Conservation (phyloP, 2,329 filamentous ascomycete species). For the Gnomoniopsis sp. region DNA sequence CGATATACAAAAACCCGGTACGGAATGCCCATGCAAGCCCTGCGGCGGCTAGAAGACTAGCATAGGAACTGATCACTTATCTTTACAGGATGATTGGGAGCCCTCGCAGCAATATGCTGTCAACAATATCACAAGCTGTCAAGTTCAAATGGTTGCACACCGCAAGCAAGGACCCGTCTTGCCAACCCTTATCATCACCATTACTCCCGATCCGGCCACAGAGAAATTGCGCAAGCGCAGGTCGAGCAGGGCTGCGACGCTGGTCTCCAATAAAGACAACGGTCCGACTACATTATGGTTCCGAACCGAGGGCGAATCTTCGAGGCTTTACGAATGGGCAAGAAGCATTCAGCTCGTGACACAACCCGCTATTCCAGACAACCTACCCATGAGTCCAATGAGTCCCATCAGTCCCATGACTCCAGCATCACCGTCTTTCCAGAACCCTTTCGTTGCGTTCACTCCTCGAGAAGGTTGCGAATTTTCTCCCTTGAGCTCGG, state of each 20-base stretch:
- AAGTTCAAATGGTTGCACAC: slow-evolving; percentile 56
- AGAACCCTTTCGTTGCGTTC: slow-evolving; percentile 47
- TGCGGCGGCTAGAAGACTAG: not conserved
- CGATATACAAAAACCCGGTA: slow-evolving; percentile 46
- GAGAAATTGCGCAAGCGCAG: slow-evolving; percentile 63
- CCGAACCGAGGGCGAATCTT: slow-evolving; percentile 38
- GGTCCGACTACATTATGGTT: slow-evolving; percentile 52
- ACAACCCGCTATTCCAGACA: slow-evolving; percentile 37
- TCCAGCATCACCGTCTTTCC: slow-evolving; percentile 51
- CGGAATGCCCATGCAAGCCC: not conserved
- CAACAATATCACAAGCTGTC: slow-evolving; percentile 51
- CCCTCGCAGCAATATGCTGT: slow-evolving; percentile 52
- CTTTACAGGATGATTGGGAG: slow-evolving; percentile 48
- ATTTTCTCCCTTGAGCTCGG: slow-evolving; percentile 26
- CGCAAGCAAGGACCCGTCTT: slow-evolving; percentile 59
- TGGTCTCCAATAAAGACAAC: slow-evolving; percentile 47
- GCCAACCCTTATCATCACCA: slow-evolving; percentile 56
- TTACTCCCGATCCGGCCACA: slow-evolving; percentile 46
- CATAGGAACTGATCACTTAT: slow-evolving; percentile 16
- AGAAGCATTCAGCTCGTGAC: slow-evolving; percentile 45
- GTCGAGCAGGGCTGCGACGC: slow-evolving; percentile 59
- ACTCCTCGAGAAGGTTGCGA: slow-evolving; percentile 38
- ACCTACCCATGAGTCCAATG: slow-evolving; percentile 45
- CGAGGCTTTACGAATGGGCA: slow-evolving; percentile 55
- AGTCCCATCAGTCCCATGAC: slow-evolving; percentile 52